These are phyloP conservation scores for Cephaloascus albidus DNA, from an alignment of 805 yeast species.

Conservation along the genomic window DNA sequence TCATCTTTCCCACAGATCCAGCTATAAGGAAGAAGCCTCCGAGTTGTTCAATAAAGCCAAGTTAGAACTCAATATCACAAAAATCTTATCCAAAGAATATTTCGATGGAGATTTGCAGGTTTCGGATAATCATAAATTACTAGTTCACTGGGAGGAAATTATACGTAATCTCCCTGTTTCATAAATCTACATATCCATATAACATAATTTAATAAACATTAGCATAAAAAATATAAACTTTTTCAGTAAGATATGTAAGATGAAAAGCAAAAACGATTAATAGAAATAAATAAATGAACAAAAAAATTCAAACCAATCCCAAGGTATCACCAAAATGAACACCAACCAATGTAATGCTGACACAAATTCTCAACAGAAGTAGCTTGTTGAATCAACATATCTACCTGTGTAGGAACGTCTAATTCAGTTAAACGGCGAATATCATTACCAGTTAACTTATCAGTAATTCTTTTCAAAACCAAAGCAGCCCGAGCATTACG, in stretches of 20 bases:
- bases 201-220: too few relatives aligned
- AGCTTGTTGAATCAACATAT: constrained; percentile 88
- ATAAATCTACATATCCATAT: too few relatives aligned
- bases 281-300: too few relatives aligned
- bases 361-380: constrained; percentile 93
- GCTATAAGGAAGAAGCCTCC: constrained; percentile 5
- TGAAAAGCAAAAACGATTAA: too few relatives aligned
- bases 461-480: constrained; percentile 83
- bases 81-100: constrained; percentile 42
- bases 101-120: constrained; percentile 43
- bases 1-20: constrained; percentile 13
- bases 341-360: constrained; percentile 98
- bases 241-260: too few relatives aligned
- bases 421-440: constrained; percentile 63
- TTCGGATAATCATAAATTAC: constrained; percentile 14
- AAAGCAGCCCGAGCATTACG: constrained; percentile 86
- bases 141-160: constrained; percentile 35
- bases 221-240: too few relatives aligned
- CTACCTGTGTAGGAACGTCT: constrained; percentile 85
- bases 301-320: too few relatives aligned
- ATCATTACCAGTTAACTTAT: constrained; percentile 90
- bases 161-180: constrained; percentile 3
- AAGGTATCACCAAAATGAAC: constrained; percentile 88
- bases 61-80: constrained; percentile 47
- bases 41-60: constrained; percentile 26